Base-by-base conservation (phyloP, 345 rosid genomes). In the Luvunga scandens region DNA sequence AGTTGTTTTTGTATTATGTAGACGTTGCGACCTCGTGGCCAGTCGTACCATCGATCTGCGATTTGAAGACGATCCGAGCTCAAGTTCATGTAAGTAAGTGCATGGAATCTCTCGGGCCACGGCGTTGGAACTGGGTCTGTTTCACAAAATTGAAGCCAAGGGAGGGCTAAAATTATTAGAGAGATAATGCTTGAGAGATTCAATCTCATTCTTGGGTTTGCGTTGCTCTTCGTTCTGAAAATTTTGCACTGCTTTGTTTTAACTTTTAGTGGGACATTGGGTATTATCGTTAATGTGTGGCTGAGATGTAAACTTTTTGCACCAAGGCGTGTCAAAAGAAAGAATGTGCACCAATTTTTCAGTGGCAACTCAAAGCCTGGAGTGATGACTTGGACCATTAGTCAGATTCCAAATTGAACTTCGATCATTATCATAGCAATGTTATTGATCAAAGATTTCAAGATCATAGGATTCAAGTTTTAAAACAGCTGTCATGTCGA, bases 71-170 rank as follows among this genome's bases (percentile, higher is more conserved):
- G 14, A 21, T 22, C 30, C 2, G 66, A 25, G 82, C 74, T 79
- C 68, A 79, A 3, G 72, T 65, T 79, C 85, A 56, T 81, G 78
- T 72, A 86, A 4, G 83, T 62, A 66, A 79, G 81, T 6, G 86
- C 84, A 39, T 83, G 88, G 78, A 86, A 86, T 66, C 79, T 83
- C 31, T 79, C 80, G 1, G 86, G 88, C 88, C 88, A 86, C 13
- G 85, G 83, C 3, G 71, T 77, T 2, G 88, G 86, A 7, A 45
- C 80, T 5, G 82, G 78, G 56, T 18, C 48, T 33, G 74, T 59
- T 16, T 75, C 71, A 2, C 71, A 22, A n/a, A 9, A 71, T 50
- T 66, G 60, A n/a, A 38, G n/a, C 55, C 72, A 65, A 48, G 68
- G 50, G 22, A 61, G 30, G 27, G 36, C 7, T 3, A 45, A 33